These are phyloP conservation scores for Pseudogymnoascus sp. DNA, from an alignment of 2,329 filamentous ascomycete species.

Conservation along the genomic window DNA sequence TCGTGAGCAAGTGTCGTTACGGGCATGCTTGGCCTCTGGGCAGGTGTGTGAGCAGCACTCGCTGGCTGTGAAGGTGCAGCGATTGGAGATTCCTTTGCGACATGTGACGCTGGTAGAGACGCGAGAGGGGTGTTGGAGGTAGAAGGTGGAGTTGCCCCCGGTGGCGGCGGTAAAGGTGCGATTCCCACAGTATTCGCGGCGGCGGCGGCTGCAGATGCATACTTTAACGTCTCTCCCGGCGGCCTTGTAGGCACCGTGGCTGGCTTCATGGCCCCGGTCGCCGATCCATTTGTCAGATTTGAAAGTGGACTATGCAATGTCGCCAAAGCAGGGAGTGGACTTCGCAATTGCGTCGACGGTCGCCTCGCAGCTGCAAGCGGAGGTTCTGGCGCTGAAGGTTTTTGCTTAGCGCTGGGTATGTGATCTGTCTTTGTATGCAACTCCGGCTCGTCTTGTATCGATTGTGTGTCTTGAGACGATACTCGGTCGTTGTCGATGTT, in stretches of 20 bases:
- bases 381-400: constrained; percentile 49
- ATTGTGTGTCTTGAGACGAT: constrained; percentile 94
- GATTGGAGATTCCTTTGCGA: constrained; percentile 50
- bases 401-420: constrained; percentile 40
- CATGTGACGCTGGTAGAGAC: constrained; percentile 38
- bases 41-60: constrained; percentile 26
- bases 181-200: constrained; percentile 92
- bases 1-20: constrained; percentile 32
- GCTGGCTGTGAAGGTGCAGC: constrained; percentile 41
- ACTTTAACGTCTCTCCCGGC: constrained; percentile 86
- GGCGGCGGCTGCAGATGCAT: constrained; percentile 90
- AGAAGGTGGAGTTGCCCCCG: constrained; percentile 49
- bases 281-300: constrained; percentile 51
- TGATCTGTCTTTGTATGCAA: constrained; percentile 39
- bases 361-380: constrained; percentile 51
- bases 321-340: constrained; percentile 83
- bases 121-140: constrained; percentile 32
- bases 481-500: constrained; percentile 71
- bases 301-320: constrained; percentile 72
- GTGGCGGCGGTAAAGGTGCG: constrained; percentile 84
- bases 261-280: constrained; percentile 74
- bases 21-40: constrained; percentile 31
- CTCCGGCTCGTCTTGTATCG: constrained; percentile 79
- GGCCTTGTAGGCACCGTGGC: constrained; percentile 77
- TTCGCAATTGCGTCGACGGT: constrained; percentile 87